These are phyloP conservation scores for Hemileccinum rubropunctum DNA, from an alignment of 768 basidiomycete species.

Conservation along the genomic window DNA sequence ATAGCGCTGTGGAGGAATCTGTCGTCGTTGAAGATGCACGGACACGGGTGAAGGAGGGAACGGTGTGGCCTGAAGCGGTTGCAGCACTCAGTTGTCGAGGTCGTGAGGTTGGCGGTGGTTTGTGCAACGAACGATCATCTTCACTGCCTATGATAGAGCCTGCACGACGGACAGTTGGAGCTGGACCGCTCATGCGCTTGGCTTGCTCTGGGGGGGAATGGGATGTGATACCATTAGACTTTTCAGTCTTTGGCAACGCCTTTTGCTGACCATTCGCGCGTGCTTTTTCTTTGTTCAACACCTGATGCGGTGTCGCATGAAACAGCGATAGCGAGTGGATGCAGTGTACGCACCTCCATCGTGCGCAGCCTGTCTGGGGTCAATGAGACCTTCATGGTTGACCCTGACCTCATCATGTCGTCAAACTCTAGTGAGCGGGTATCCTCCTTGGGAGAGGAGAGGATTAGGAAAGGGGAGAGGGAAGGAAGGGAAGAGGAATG, in stretches of 20 bases:
- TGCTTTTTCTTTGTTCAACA: slow-evolving; percentile 73
- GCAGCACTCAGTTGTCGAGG: slow-evolving; percentile 47
- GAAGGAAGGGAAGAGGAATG: slow-evolving; percentile 3
- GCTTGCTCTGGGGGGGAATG: slow-evolving; percentile 21
- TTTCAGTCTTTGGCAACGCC: slow-evolving; percentile 20
- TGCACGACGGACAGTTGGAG: slow-evolving; percentile 52
- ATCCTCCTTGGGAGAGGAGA: slow-evolving; percentile 43
- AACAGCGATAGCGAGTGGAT: slow-evolving; percentile 16
- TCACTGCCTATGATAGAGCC: slow-evolving; percentile 69
- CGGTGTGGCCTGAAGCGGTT: slow-evolving; percentile 34
- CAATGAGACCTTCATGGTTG: slow-evolving; percentile 93
- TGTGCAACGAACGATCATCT: slow-evolving; percentile 34
- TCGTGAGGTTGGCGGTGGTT: slow-evolving; percentile 37
- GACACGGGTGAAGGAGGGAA: slow-evolving; percentile 25
- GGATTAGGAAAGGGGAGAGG: slow-evolving; percentile 1
- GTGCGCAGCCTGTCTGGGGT: slow-evolving; percentile 91
- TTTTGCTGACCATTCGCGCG: slow-evolving; percentile 31
- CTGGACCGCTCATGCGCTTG: slow-evolving; percentile 31
- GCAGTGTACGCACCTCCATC: slow-evolving; percentile 73
- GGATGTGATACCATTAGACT: slow-evolving; percentile 17
- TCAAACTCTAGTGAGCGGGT: slow-evolving; percentile 80
- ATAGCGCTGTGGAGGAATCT: slow-evolving; percentile 17
- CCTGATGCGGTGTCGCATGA: slow-evolving; percentile 35
- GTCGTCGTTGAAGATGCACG: slow-evolving; percentile 36
- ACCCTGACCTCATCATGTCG: slow-evolving; percentile 82